Base-by-base conservation (phyloP, 163 green algal genomes). In the Scenedesmus sp. region DNA sequence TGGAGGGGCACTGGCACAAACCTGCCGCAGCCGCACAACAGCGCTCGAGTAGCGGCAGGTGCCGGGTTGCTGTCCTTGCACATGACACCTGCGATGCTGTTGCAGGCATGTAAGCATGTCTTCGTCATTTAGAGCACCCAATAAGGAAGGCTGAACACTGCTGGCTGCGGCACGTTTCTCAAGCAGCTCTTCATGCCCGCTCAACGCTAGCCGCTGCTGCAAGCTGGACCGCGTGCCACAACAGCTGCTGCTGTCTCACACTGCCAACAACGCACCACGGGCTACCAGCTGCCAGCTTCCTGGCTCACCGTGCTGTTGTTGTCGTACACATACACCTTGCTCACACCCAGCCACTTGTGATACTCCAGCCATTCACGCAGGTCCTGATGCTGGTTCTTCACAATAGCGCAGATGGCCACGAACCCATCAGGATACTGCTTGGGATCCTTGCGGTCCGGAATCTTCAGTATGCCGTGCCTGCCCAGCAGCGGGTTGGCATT, bases 361-460 rank as follows among this genome's bases (percentile, higher is more conserved):
- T 96, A 96, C 76, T 94, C 85, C 24, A 96, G 72, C 94, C 94
- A 96, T 76, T 96, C 94, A 13, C 49, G 59, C 9, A 96, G n/a
- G 70, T 96, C 94, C 10, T 53, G 79, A n/a, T 94, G 92, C 81
- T 96, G 93, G 53, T 96, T 90, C 26, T 91, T 90, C 10, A 91
- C 93, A 81, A 96, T 93, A 12, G 85, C 91, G 43, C 94, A 96
- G 12, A 96, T 53, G 0, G 94, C 94, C 15, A 92, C 90, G 76
- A 95, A 96, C 30, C 90, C 89, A 0, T 90, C 89, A 6, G 83
- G 89, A 12, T 53, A 92, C 70, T 89, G 46, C 16, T 44, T 22
- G 0, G 83, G 83, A 9, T 42, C 30, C 20, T 30, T 72, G 35
- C 40, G 86, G 33, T 76, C 51, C 16, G 89, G 83, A 5, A 84